These are phyloP conservation scores for Hygrocybe punicea DNA, from an alignment of 768 basidiomycete genomes.

Conservation along the genomic window DNA sequence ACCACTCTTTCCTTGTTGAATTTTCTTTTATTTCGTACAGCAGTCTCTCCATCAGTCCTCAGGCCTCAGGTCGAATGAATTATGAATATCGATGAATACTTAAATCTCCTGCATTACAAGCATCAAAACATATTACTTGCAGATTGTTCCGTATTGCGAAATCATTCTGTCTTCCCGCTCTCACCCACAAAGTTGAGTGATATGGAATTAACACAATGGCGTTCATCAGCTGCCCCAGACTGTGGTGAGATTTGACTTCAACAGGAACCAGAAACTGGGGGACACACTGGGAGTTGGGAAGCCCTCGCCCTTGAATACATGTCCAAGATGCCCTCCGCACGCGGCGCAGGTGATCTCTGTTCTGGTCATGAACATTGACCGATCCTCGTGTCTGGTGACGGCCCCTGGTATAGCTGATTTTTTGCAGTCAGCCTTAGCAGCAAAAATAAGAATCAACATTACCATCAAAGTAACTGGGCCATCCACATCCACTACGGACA, in stretches of 20 bases:
- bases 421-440: background rate
- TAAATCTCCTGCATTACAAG: background rate
- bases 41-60: too few relatives aligned
- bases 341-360: conserved; percentile 88
- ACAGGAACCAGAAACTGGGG: background rate
- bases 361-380: conserved; percentile 59
- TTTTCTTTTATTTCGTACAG: background rate
- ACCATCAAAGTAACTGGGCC: conserved; percentile 50
- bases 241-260: background rate
- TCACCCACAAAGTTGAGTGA: conserved; percentile 73
- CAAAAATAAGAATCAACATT: background rate
- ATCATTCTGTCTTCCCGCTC: conserved; percentile 17
- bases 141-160: background rate
- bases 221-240: conserved; percentile 59
- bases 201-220: conserved; percentile 88
- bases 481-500: conserved; percentile 78
- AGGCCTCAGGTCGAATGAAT: too few relatives aligned
- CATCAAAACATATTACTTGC: background rate
- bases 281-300: conserved; percentile 71
- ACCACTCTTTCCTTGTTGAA: background rate
- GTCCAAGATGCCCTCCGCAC: conserved; percentile 91
- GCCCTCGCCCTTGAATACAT: conserved; percentile 93
- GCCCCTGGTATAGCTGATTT: conserved; percentile 81
- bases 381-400: conserved; percentile 74
- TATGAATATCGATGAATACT: conserved; percentile 2